phyloP scores from a whole-genome alignment of 2,329 filamentous ascomycete genomes.

The Phaeomoniella chlamydospora region DNA sequence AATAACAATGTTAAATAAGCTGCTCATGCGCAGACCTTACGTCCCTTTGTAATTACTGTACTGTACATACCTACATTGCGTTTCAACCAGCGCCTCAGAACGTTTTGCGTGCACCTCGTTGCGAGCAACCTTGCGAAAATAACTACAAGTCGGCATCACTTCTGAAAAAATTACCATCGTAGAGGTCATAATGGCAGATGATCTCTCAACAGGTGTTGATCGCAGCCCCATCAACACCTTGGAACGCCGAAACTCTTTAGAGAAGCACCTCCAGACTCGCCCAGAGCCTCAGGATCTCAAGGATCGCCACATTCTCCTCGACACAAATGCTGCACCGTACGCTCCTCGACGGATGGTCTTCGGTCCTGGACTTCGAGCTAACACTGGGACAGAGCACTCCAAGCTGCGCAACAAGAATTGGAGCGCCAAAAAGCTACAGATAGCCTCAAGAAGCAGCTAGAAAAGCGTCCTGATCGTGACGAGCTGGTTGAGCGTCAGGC shows the following conservation, averaged over 20 bases:
- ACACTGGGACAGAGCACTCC: conserved; percentile 37
- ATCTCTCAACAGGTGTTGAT: conserved; percentile 26
- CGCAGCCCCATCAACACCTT: conserved; percentile 44
- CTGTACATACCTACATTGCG: too few relatives aligned
- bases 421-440: conserved; percentile 50
- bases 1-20: too few relatives aligned
- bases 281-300: conserved; percentile 52
- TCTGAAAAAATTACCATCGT: too few relatives aligned
- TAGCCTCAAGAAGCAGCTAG: conserved; percentile 49
- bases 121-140: too few relatives aligned
- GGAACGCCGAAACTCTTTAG: conserved; percentile 50
- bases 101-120: too few relatives aligned
- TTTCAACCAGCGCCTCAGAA: too few relatives aligned
- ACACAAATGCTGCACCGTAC: conserved; percentile 53
- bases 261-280: conserved; percentile 57
- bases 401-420: conserved; percentile 47
- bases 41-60: too few relatives aligned
- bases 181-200: conserved; percentile 5
- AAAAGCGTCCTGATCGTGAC: conserved; percentile 52
- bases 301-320: conserved; percentile 52
- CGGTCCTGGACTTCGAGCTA: neutral
- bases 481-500: conserved; percentile 64
- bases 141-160: too few relatives aligned
- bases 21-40: too few relatives aligned
- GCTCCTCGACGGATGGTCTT: conserved; percentile 11